Conservation (phyloP, 352 stramenopile species). For the Peronospora farinosa region DNA sequence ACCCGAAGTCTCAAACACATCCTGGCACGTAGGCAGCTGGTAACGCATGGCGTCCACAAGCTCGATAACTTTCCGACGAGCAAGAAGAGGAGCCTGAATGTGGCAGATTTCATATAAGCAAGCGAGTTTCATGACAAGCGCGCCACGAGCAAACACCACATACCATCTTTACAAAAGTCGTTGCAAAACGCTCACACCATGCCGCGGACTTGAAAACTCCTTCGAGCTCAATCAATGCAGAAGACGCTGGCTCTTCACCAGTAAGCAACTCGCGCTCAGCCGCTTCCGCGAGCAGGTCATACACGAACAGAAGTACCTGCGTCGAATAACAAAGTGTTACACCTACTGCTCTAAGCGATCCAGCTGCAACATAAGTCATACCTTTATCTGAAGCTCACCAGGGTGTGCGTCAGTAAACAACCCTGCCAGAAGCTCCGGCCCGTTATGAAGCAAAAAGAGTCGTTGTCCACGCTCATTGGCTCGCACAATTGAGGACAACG, state of each 20-base stretch:
- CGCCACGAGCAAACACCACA: slow-evolving; percentile 7
- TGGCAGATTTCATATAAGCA: slow-evolving; percentile 1
- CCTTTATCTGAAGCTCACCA: slow-evolving; percentile 59
- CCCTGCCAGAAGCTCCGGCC: slow-evolving; percentile 30
- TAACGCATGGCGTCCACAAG: slow-evolving; percentile 52
- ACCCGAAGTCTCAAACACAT: slow-evolving; percentile 31
- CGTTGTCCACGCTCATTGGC: slow-evolving; percentile 63
- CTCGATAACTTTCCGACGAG: slow-evolving; percentile 44
- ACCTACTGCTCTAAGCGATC: background rate
- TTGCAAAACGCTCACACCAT: slow-evolving; percentile 53
- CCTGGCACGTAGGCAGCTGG: slow-evolving; percentile 51
- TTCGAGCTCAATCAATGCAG: slow-evolving; percentile 44
- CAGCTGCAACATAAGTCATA: slow-evolving; percentile 14
- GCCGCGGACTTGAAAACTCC: slow-evolving; percentile 34
- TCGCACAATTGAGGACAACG: slow-evolving; percentile 61
- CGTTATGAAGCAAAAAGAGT: slow-evolving; percentile 48
- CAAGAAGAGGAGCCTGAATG: slow-evolving; percentile 33
- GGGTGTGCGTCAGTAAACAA: slow-evolving; percentile 44
- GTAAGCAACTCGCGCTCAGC: slow-evolving; percentile 13
- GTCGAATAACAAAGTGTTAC: slow-evolving; percentile 3
- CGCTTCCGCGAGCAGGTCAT: slow-evolving; percentile 57
- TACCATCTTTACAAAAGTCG: slow-evolving; percentile 50
- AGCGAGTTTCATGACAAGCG: background rate
- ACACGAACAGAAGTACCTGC: slow-evolving; percentile 56
- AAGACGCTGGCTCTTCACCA: slow-evolving; percentile 2